phyloP scores from a whole-genome alignment of 306 rosid species.

The Notholithocarpus densiflorus region DNA sequence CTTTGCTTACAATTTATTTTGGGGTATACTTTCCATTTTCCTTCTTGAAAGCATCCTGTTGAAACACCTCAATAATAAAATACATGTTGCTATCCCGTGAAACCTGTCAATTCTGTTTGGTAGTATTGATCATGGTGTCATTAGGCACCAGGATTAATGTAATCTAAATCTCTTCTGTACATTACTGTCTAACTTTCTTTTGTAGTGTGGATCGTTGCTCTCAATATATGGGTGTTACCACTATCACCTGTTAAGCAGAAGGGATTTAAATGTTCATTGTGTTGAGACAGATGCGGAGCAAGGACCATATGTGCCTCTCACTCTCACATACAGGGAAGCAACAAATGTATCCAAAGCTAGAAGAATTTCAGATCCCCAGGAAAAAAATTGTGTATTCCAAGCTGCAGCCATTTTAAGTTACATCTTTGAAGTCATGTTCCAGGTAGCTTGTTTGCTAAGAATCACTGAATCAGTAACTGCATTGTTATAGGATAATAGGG shows the following conservation, averaged over 20 bases:
- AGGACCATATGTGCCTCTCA: constrained; percentile 47
- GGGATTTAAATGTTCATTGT: constrained; percentile 13
- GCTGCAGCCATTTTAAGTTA: constrained; percentile 33
- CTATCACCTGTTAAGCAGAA: constrained; percentile 29
- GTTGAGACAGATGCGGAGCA: constrained; percentile 48
- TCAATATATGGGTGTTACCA: constrained; percentile 61
- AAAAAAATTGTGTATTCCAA: constrained; percentile 12
- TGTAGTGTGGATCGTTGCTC: constrained; percentile 61
- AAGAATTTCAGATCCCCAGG: constrained; percentile 18
- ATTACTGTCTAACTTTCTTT: constrained; percentile 19
- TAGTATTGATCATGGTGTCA: constrained; percentile 1
- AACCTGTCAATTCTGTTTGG: not conserved
- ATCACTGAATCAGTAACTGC: not conserved
- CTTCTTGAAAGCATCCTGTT: constrained; percentile 15
- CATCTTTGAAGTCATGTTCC: constrained; percentile 43
- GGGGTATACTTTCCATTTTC: constrained; percentile 47
- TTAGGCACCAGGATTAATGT: not conserved
- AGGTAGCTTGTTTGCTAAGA: constrained; percentile 36
- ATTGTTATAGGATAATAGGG: constrained; percentile 1
- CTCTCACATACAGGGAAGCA: constrained; percentile 40
- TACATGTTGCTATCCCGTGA: not conserved
- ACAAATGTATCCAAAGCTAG: constrained; percentile 24
- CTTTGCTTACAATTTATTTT: constrained; percentile 66
- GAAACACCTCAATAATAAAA: not conserved
- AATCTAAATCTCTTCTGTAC: not conserved